phyloP scores from a whole-genome alignment of 2,329 filamentous ascomycete species.

The Arthrobotrys megalospora region DNA sequence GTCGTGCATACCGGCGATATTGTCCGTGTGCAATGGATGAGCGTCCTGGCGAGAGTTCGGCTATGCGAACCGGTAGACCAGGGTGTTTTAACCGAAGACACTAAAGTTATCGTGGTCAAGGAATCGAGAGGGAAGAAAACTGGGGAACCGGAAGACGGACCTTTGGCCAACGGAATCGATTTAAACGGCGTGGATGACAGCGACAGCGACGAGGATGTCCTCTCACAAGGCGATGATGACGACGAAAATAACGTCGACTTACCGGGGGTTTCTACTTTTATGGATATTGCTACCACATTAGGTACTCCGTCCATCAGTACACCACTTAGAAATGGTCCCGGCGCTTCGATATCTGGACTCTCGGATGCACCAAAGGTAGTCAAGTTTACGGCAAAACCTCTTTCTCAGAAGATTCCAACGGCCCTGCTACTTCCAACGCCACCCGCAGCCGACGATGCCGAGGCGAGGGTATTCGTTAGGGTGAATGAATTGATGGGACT shows the following conservation, averaged over 20 bases:
- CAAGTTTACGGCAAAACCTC: slow-evolving; percentile 62
- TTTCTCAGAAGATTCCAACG: slow-evolving; percentile 75
- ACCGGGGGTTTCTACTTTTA: slow-evolving; percentile 56
- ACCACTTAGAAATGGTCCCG: slow-evolving; percentile 50
- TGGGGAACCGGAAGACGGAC: slow-evolving; percentile 67
- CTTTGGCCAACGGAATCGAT: slow-evolving; percentile 66
- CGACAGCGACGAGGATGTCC: slow-evolving; percentile 73
- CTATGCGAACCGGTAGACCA: slow-evolving; percentile 96
- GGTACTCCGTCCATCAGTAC: slow-evolving; percentile 52
- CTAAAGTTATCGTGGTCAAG: slow-evolving; percentile 81
- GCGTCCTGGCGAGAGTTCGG: slow-evolving; percentile 81
- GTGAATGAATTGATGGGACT: slow-evolving; percentile 87
- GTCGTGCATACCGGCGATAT: slow-evolving; percentile 89
- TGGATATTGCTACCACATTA: slow-evolving; percentile 54
- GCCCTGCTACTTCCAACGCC: slow-evolving; percentile 90
- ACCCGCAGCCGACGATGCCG: slow-evolving; percentile 81
- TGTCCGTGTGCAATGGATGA: slow-evolving; percentile 69
- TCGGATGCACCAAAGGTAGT: slow-evolving; percentile 68
- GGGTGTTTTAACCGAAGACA: slow-evolving; percentile 81
- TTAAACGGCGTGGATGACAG: slow-evolving; percentile 74
- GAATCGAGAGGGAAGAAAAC: slow-evolving; percentile 42
- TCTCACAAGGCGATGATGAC: slow-evolving; percentile 66
- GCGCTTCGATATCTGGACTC: slow-evolving; percentile 73
- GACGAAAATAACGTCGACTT: slow-evolving; percentile 60
- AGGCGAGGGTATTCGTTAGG: slow-evolving; percentile 90